Evolutionary conservation across 768 basidiomycete species (phyloP).

Genomic region (Amylocystis lapponica): DNA sequence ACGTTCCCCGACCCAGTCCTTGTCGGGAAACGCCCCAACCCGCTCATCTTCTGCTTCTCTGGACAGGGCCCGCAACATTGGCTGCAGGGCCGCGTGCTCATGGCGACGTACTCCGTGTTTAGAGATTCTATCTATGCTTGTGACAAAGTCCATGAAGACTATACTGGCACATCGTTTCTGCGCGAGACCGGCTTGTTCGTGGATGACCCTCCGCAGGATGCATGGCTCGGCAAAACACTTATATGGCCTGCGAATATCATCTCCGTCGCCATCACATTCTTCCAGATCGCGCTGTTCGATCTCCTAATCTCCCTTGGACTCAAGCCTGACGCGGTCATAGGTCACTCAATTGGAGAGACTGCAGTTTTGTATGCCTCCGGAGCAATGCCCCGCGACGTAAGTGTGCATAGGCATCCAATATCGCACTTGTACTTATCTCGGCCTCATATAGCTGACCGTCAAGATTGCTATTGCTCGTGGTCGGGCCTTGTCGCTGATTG

Average conservation of each 20-base stretch:
- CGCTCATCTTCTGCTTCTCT: slow-evolving; percentile 33
- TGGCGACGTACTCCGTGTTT: slow-evolving; percentile 29
- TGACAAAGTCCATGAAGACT: slow-evolving; percentile 27
- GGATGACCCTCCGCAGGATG: neutral
- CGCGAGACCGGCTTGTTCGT: slow-evolving; percentile 32
- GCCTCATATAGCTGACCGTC: slow-evolving; percentile 27
- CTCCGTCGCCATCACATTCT: slow-evolving; percentile 36
- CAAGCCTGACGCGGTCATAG: slow-evolving; percentile 33
- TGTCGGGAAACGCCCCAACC: slow-evolving; percentile 9
- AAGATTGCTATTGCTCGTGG: slow-evolving; percentile 40
- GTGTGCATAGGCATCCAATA: neutral
- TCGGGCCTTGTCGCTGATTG: slow-evolving; percentile 27
- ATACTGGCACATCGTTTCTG: slow-evolving; percentile 32
- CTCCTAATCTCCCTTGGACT: slow-evolving; percentile 30
- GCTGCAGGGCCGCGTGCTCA: slow-evolving; percentile 28
- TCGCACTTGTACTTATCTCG: too few species aligned
- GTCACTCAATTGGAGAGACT: slow-evolving; percentile 45
- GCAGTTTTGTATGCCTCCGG: slow-evolving; percentile 39
- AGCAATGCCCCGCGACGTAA: slow-evolving; percentile 26
- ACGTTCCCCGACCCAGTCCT: slow-evolving; percentile 2
- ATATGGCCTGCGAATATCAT: slow-evolving; percentile 30
- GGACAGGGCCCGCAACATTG: slow-evolving; percentile 37
- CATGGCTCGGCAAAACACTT: slow-evolving; percentile 1
- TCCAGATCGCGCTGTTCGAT: slow-evolving; percentile 42
- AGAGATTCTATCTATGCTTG: slow-evolving; percentile 30